Evolutionary conservation across 495 filamentous ascomycete genomes (phyloP).

Genomic region (Usnea hakonensis): DNA sequence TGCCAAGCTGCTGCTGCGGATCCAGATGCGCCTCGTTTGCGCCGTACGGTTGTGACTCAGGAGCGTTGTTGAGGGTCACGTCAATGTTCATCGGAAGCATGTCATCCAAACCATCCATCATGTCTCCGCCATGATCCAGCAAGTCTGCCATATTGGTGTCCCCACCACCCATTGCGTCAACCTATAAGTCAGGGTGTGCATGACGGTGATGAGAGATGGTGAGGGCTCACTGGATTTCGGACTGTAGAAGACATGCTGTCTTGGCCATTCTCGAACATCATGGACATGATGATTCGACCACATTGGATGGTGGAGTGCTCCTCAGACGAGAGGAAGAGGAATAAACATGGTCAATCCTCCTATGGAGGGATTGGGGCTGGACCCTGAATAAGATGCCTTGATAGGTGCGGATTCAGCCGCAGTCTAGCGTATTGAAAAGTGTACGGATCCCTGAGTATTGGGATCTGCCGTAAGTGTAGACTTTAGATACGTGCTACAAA

Average conservation of each 20-base stretch:
- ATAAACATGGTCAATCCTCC: neutral
- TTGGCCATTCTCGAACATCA: conserved; percentile 22
- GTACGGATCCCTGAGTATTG: no score
- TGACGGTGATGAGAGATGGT: neutral
- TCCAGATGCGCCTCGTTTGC: conserved; percentile 17
- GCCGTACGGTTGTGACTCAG: conserved; percentile 21
- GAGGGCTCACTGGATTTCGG: conserved; percentile 11
- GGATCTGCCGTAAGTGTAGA: no score
- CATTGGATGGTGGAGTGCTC: conserved; percentile 1
- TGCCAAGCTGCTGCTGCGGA: conserved; percentile 19
- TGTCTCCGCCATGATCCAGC: conserved; percentile 28
- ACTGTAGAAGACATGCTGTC: conserved; percentile 15
- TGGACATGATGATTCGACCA: conserved; percentile 19
- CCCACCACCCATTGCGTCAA: conserved; percentile 20
- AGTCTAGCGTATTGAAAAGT: no score
- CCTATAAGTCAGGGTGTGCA: conserved; percentile 7
- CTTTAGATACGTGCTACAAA: no score
- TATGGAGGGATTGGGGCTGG: no score
- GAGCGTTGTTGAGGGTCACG: conserved; percentile 20
- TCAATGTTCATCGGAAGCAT: conserved; percentile 30
- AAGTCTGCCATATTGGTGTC: conserved; percentile 35
- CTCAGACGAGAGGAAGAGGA: neutral
- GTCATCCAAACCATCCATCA: conserved; percentile 29
- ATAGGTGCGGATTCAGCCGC: no score
- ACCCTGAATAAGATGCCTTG: no score